A percentile compares a stretch with the other conserved stretches of the same genome.
Evolutionary conservation across 352 stramenopile species (phyloP).

Genomic region (Poterioochromonas sp.): DNA sequence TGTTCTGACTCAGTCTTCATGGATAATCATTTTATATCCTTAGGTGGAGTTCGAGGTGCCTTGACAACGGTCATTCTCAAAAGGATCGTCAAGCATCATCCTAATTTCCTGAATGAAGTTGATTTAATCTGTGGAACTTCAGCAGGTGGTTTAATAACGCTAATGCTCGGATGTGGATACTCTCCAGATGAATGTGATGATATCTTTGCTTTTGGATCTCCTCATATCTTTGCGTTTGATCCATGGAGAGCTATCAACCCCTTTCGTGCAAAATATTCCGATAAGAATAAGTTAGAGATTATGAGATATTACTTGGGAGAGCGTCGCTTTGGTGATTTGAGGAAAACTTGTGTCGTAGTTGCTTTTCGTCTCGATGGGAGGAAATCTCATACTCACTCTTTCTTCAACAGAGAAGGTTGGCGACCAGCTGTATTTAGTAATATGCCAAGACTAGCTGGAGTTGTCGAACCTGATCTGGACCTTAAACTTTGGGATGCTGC

Average conservation of each 20-base stretch:
- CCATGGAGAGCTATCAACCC: conserved; percentile 11
- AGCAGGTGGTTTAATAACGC: conserved; percentile 11
- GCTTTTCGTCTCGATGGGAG: conserved; percentile 26
- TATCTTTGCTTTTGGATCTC: not conserved
- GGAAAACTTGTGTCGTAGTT: conserved; percentile 23
- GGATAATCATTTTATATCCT: too few relatives aligned
- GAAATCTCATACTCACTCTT: conserved; percentile 25
- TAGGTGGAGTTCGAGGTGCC: conserved; percentile 7
- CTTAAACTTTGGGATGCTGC: conserved; percentile 24
- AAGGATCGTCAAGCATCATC: conserved; percentile 5
- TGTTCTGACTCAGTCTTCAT: too few relatives aligned
- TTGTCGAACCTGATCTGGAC: conserved; percentile 15
- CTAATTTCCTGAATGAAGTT: conserved; percentile 22
- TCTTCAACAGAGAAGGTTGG: conserved; percentile 28
- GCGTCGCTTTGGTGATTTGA: conserved; percentile 13
- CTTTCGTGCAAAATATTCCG: conserved; percentile 25
- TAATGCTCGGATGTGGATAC: conserved; percentile 18
- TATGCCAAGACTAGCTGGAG: conserved; percentile 6
- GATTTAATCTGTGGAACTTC: conserved; percentile 30
- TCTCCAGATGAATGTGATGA: conserved; percentile 14
- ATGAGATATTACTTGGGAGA: conserved; percentile 20
- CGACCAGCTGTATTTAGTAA: conserved; percentile 29
- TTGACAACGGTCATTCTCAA: not conserved
- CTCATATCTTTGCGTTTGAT: conserved; percentile 27
- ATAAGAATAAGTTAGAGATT: conserved; percentile 26